Base-by-base conservation (phyloP, 331 rosid species). In the Acacia concinna region DNA sequence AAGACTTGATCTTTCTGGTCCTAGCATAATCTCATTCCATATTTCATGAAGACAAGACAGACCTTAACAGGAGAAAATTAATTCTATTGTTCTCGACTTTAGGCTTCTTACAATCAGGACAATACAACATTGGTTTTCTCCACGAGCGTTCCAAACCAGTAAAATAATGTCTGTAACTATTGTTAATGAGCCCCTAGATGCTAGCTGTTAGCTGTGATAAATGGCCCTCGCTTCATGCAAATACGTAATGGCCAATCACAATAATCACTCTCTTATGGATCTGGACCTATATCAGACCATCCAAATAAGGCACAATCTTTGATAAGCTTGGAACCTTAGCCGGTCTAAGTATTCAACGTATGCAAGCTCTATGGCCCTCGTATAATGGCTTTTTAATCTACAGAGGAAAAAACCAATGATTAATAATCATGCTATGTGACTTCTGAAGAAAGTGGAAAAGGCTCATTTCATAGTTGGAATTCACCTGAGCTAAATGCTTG, bases 401-500 rank as follows among this genome's bases (percentile, higher is more conserved):
- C 78, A 60, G 27, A 78, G 52, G 46, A 31, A 8, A 46, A 31
- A 31, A 8, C 10, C 38, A 34, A 44, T 75, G 60, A 37, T 49
- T 80, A 59, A 41, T 68, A 77, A 73, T 80, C 32, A 67, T 76
- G 63, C 27, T 30, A 28, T 71, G 30, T 52, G 64, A 67, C 3
- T 71, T 41, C 12, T 64, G 31, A 15, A 72, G 66, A 60, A 51
- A 47, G 66, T 2, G 49, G 14, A 57, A 69, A 27, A 51, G 71
- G 71, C 52, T 28, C 54, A 54, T 66, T 79, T 69, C 69, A 38
- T 44, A 25, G 20, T 75, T 78, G 67, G 49, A 78, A 82, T 82
- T 68, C 68, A 74, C 27, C 66, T 37, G 38, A 15, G 80, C 40
- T 71, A 52, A 20, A 37, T 18, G 70, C 76, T 70, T 70, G 72